Evolutionary conservation across 108 stramenopile genomes (phyloP), one percentile per base, ranked within the genome.

Genomic region (Nitzschia sp.): DNA sequence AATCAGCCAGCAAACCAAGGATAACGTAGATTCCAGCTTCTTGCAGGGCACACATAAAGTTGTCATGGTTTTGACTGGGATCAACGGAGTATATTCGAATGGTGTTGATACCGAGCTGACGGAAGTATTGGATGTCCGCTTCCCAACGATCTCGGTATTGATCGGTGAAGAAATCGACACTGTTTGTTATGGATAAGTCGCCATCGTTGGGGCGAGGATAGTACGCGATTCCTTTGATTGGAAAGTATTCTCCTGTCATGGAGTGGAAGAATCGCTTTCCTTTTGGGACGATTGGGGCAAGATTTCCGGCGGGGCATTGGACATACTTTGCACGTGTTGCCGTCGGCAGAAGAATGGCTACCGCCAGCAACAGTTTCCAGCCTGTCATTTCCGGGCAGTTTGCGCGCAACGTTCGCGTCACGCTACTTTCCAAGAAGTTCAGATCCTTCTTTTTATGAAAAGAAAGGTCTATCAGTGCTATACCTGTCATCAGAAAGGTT

Each of bases 131-230:
- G 32, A 83, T 74, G 53, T 83, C 82, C 1, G 61, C 23, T 54
- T 64, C 55, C 82, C 82, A 83, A 13, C 75, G 23, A 19, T 76
- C 13, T 6, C 66, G 42, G 64, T 69, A 77, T 21, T 70, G 68
- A 29, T 80, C 72, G 15, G 75, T 77, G 45, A 59, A 83, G 24
- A 77, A 80, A 46, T 83, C 82, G 18, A 83, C 54, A 26, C 54
- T 59, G 29, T 79, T 77, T 1, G 47, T n/a, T 4, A 33, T n/a
- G 28, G 72, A 31, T 3, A 77, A 36, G 0, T 38, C 38, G 8
- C 82, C 82, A 17, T 27, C 45, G 56, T 83, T 83, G 15, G 82
- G 82, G 1, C 83, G 70, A 21, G 79, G 79, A 55, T 81, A 78
- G 54, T 84, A 81, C 15, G 73, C 79, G 26, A 84, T 76, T 3